phyloP scores from a whole-genome alignment of 768 basidiomycete genomes.

The Pisolithus marmoratus region DNA sequence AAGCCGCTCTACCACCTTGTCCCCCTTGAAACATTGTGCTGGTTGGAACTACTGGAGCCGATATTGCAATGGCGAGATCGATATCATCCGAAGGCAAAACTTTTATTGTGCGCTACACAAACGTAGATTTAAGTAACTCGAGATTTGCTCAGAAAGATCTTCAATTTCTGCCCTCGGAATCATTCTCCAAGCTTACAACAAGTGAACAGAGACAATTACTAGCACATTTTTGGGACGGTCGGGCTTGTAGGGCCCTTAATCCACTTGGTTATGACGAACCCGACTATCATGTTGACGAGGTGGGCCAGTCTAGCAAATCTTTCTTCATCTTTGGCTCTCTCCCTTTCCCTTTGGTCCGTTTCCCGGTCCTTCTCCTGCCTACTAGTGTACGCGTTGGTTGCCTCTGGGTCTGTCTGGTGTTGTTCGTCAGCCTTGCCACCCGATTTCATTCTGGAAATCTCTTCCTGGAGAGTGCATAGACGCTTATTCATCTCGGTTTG shows the following conservation, averaged over 20 bases:
- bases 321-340: background rate
- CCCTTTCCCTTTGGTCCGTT: constrained; percentile 19
- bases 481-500: constrained; percentile 18
- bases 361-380: constrained; percentile 16
- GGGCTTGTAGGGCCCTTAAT: background rate
- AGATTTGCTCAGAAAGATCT: too few species aligned
- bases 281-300: background rate
- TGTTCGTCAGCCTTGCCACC: constrained; percentile 11
- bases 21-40: background rate
- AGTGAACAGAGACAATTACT: background rate
- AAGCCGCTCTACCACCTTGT: background rate
- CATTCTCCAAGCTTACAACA: too few species aligned
- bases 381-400: constrained; percentile 22
- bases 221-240: background rate
- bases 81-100: too few species aligned
- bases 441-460: constrained; percentile 4
- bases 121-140: too few species aligned
- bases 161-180: too few species aligned
- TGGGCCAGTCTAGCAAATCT: constrained; percentile 11
- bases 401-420: constrained; percentile 13
- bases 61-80: background rate
- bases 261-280: background rate
- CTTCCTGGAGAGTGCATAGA: background rate
- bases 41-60: background rate
- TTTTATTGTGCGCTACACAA: too few species aligned